Conservation (phyloP, 2,329 filamentous ascomycete genomes). For the Neospermospora avenae region DNA sequence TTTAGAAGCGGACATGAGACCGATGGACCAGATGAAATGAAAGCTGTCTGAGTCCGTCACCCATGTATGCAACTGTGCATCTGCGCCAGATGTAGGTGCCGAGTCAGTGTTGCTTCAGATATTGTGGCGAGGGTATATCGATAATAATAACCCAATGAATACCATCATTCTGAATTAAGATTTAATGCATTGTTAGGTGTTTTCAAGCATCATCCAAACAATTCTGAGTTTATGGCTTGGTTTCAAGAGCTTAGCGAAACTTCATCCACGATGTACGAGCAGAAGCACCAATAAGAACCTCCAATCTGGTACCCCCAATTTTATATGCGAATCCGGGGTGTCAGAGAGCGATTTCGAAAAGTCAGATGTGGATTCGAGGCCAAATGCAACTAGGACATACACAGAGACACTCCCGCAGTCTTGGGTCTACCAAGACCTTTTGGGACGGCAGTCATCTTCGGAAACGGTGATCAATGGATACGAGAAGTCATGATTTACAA, state of each 20-base stretch:
- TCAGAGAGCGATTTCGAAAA: not conserved
- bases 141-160: not conserved
- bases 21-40: not conserved
- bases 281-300: not conserved
- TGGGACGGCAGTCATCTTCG: not conserved
- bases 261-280: not conserved
- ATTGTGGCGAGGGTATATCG: not conserved
- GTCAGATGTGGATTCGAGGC: not conserved
- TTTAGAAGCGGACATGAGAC: not conserved
- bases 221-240: not conserved
- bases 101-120: not conserved
- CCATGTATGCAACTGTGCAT: not conserved
- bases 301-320: too few relatives aligned
- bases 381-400: not conserved
- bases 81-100: not conserved
- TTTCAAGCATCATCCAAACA: conserved; percentile 5
- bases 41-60: not conserved
- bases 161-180: not conserved
- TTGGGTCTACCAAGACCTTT: too few relatives aligned
- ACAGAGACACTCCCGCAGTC: too few relatives aligned
- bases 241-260: conserved; percentile 4
- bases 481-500: too few relatives aligned
- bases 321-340: not conserved
- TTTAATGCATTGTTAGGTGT: not conserved
- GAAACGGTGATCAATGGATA: too few relatives aligned